phyloP scores from a whole-genome alignment of 2,329 filamentous ascomycete genomes.

The Nemania serpens region DNA sequence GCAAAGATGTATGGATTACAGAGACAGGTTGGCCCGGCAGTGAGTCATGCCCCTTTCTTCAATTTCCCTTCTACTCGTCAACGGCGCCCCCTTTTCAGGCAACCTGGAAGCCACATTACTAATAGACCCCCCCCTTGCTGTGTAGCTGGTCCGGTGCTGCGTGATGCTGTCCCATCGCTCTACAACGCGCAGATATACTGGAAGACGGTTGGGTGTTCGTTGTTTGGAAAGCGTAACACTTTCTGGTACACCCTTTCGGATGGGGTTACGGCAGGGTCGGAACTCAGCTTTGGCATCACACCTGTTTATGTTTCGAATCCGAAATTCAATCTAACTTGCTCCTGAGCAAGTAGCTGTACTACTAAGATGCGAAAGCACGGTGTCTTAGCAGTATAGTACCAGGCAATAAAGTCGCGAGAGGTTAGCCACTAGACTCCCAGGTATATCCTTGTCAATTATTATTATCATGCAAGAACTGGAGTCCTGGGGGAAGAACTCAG shows the following conservation, averaged over 20 bases:
- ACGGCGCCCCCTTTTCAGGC: not conserved
- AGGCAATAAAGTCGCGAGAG: no score
- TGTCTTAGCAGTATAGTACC: not conserved
- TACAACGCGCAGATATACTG: constrained; percentile 40
- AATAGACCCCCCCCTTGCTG: not conserved
- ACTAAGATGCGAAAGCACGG: not conserved
- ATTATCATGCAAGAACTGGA: no score
- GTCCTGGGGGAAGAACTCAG: no score
- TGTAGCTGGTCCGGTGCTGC: constrained; percentile 35
- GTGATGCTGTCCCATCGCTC: constrained; percentile 37
- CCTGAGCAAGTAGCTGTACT: not conserved
- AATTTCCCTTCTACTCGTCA: not conserved
- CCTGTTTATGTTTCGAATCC: constrained; percentile 30
- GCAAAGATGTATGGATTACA: constrained; percentile 40
- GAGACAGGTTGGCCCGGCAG: constrained; percentile 41
- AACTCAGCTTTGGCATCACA: constrained; percentile 38
- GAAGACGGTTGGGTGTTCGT: constrained; percentile 38
- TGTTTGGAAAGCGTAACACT: constrained; percentile 44
- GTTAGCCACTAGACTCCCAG: no score
- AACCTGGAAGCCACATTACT: not conserved
- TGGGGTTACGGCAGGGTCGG: constrained; percentile 44
- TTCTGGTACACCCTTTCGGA: constrained; percentile 64
- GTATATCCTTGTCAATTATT: no score
- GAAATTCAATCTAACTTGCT: constrained; percentile 35
- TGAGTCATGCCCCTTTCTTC: constrained; percentile 40